Conservation (phyloP, 2,329 filamentous ascomycete genomes). For the Penicillium thymicola region DNA sequence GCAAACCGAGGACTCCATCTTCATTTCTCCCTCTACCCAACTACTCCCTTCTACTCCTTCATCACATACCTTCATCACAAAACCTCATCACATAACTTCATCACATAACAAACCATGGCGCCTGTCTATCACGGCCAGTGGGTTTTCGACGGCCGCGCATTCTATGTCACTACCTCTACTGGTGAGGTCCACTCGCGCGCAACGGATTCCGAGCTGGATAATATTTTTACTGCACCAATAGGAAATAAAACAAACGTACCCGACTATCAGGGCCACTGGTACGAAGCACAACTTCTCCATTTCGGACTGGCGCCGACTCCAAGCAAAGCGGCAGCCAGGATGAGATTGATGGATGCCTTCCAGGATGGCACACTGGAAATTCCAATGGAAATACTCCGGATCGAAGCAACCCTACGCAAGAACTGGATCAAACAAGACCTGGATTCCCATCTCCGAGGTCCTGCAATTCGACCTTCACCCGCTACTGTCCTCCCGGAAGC, state of each 20-base stretch:
- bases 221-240: constrained; percentile 35
- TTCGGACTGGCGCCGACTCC: constrained; percentile 58
- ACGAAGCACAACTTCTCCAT: constrained; percentile 60
- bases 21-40: not conserved
- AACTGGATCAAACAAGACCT: constrained; percentile 52
- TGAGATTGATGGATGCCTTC: constrained; percentile 58
- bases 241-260: constrained; percentile 21
- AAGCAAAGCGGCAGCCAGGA: constrained; percentile 57
- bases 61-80: too few relatives aligned
- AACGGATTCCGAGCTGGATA: constrained; percentile 44
- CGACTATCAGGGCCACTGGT: constrained; percentile 59
- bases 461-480: not conserved
- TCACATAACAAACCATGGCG: constrained; percentile 2
- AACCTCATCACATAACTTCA: too few relatives aligned
- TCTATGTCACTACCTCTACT: constrained; percentile 45
- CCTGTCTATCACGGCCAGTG: constrained; percentile 41
- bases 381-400: constrained; percentile 46
- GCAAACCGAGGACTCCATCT: not conserved
- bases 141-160: constrained; percentile 42
- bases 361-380: constrained; percentile 49
- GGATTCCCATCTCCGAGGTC: not conserved
- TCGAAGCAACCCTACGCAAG: constrained; percentile 57
- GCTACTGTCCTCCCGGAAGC: not conserved
- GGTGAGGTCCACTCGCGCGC: constrained; percentile 48
- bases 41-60: not conserved